Base-by-base conservation (phyloP, 345 rosid genomes). In the Linum usitatissimum region DNA sequence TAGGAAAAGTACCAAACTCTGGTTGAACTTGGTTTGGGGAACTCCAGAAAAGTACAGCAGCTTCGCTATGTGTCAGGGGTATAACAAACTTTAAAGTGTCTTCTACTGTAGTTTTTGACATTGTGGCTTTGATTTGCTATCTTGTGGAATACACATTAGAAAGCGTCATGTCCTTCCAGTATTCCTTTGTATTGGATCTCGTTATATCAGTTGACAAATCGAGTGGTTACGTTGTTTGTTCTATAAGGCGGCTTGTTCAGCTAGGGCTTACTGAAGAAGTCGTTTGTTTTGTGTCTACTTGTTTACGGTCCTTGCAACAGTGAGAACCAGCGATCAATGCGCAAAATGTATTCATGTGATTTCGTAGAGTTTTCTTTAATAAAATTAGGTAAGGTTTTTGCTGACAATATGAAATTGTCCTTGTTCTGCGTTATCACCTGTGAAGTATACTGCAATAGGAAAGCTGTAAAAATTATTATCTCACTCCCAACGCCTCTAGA, bases 401-500 rank as follows among this genome's bases (percentile, higher is more conserved):
- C 28, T 23, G 1, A 23, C 28, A 23, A 23, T 23, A 34, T 34
- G 1, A 34, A 45, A 10, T 6, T 45, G 8, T 45, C 7, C 51
- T 45, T 45, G 15, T 45, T 45, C 51, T 45, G 38, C 10, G 51
- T 10, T 45, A 12, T 45, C 51, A 15, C 51, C 51, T 45, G 14
- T 45, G 15, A 45, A 45, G 51, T 45, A 45, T 45, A 45, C 8
- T 34, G 38, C 38, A 34, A 34, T 34, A 34, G 38, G 38, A 34
- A 34, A 34, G 38, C 5, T 45, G 51, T 45, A 42, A 39, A 51
- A 23, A 23, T 23, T 23, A 56, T 80, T 63, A 86, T 72, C 80
- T 81, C 68, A 83, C 73, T 68, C 75, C 78, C 57, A 82, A 61
- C 57, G 75, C 69, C 64, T 70, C 78, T 51, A 87, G 59, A 23